A percentile compares a stretch with the other conserved stretches of the same genome.
phyloP scores from a whole-genome alignment of 352 stramenopile genomes.

The Phytophthora brassicae region DNA sequence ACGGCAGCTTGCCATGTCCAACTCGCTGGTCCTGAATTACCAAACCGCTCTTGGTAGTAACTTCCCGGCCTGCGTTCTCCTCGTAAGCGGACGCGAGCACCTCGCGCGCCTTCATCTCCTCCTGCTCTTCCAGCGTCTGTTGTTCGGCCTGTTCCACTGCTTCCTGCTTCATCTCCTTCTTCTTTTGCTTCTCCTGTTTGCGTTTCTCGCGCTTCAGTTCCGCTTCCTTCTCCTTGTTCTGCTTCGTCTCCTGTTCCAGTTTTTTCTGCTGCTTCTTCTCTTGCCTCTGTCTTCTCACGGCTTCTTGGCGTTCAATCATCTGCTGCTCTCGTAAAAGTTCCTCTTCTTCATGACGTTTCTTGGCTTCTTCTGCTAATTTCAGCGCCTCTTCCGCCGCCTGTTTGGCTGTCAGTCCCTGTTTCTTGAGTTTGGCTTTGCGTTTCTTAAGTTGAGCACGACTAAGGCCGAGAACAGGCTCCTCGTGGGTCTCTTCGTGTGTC shows the following conservation, averaged over 20 bases:
- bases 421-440: constrained; percentile 75
- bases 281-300: constrained; percentile 27
- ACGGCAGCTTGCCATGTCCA: constrained; percentile 52
- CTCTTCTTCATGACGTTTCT: constrained; percentile 30
- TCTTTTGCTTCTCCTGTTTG: constrained; percentile 38
- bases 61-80: constrained; percentile 47
- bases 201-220: constrained; percentile 38
- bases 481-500: constrained; percentile 39
- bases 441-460: constrained; percentile 81
- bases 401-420: constrained; percentile 40
- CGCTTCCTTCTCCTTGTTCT: constrained; percentile 15
- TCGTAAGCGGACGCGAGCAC: constrained; percentile 55
- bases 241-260: constrained; percentile 19
- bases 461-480: constrained; percentile 46
- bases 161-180: constrained; percentile 44
- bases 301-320: constrained; percentile 16
- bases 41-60: constrained; percentile 58
- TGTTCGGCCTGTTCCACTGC: constrained; percentile 34
- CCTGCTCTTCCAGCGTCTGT: constrained; percentile 28
- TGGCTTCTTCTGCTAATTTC: constrained; percentile 37
- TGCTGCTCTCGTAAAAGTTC: constrained; percentile 13
- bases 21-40: constrained; percentile 56
- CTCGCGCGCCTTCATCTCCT: constrained; percentile 44
- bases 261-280: constrained; percentile 29
- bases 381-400: constrained; percentile 32